phyloP scores from a whole-genome alignment of 805 yeast species.

The Hanseniaspora singularis region DNA sequence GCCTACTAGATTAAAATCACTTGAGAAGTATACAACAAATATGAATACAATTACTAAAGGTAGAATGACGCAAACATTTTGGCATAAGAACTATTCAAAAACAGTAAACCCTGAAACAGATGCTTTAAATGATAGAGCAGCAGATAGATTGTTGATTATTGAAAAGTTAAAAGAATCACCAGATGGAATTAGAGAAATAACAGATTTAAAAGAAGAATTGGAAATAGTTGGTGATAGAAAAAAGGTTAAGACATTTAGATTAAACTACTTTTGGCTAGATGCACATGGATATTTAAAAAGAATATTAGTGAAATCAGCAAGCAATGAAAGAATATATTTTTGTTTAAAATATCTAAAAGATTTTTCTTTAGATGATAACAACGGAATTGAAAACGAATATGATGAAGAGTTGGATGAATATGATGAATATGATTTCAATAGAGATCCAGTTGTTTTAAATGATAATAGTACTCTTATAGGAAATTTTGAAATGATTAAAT shows the following conservation, averaged over 20 bases:
- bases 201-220: constrained; percentile 50
- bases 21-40: constrained; percentile 41
- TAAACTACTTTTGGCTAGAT: constrained; percentile 37
- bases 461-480: constrained; percentile 18
- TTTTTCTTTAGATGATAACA: constrained; percentile 26
- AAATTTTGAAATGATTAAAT: too few species aligned
- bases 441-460: constrained; percentile 24
- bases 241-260: constrained; percentile 37
- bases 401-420: constrained; percentile 26
- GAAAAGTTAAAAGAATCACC: constrained; percentile 42
- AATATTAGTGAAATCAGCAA: constrained; percentile 39
- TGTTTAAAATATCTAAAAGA: constrained; percentile 36
- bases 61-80: constrained; percentile 43
- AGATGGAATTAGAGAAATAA: constrained; percentile 41
- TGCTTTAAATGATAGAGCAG: constrained; percentile 25
- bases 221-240: constrained; percentile 35
- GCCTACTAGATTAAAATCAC: constrained; percentile 46
- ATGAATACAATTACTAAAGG: constrained; percentile 32
- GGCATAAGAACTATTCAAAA: constrained; percentile 37
- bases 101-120: constrained; percentile 22
- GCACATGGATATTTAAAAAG: constrained; percentile 37
- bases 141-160: constrained; percentile 36
- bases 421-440: constrained; percentile 19
- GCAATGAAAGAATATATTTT: constrained; percentile 37
- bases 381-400: constrained; percentile 22